phyloP scores from a whole-genome alignment of 2,329 filamentous ascomycete genomes.

The Canariomyces notabilis region DNA sequence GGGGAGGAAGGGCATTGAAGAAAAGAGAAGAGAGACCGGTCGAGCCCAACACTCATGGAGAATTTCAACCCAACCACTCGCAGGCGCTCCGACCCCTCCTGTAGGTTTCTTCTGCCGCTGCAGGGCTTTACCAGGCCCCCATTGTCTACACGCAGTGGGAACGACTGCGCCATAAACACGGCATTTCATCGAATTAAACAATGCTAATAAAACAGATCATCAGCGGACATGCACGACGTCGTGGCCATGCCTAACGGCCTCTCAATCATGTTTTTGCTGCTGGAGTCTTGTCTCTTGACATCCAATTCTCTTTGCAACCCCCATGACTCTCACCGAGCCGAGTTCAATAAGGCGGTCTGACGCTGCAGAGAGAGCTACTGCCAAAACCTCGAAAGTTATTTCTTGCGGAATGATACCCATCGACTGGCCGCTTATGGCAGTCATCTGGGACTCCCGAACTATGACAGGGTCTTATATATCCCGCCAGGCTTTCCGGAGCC shows the following conservation, averaged over 20 bases:
- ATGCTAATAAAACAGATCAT: constrained; percentile 14
- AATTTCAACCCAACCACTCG: constrained; percentile 21
- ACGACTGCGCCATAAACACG: constrained; percentile 14
- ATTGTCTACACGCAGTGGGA: constrained; percentile 3
- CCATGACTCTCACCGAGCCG: neutral
- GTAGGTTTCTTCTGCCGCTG: constrained; percentile 2
- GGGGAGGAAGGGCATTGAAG: neutral
- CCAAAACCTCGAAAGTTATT: neutral
- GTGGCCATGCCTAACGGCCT: constrained; percentile 33
- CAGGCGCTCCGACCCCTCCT: constrained; percentile 9
- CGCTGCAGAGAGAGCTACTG: neutral
- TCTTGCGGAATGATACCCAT: neutral
- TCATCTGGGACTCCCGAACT: constrained; percentile 6
- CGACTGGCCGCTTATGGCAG: neutral
- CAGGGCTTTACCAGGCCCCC: constrained; percentile 2
- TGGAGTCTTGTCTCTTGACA: constrained; percentile 26
- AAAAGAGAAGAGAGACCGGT: constrained; percentile 13
- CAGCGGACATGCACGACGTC: constrained; percentile 40
- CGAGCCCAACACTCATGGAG: constrained; percentile 22
- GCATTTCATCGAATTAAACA: constrained; percentile 13
- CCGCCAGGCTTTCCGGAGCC: constrained; percentile 6
- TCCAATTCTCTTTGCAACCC: constrained; percentile 16
- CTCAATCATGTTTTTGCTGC: constrained; percentile 15
- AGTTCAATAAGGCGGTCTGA: neutral
- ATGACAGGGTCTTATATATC: constrained; percentile 2